Evolutionary conservation across 2,329 filamentous ascomycete genomes (phyloP), one percentile per base, ranked within the genome.

Genomic region (Colletotrichum endophyticum): DNA sequence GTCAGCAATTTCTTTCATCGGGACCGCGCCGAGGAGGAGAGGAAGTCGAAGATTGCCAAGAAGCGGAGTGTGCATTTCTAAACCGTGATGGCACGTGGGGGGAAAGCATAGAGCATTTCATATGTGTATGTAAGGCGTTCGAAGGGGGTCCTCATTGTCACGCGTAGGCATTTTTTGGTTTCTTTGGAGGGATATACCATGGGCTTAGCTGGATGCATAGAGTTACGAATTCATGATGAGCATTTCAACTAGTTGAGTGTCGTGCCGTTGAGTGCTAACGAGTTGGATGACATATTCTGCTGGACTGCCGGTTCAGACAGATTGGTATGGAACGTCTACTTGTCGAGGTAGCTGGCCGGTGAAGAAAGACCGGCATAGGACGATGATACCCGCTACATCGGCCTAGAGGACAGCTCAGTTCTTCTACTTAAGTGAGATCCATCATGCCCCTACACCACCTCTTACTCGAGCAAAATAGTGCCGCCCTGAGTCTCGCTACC

Each of bases 1-100:
- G 87, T 84, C 78, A 89, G 84, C 78, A 87, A 84, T 66, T 89
- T 89, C 82, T 86, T 87, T 80, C 80, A 83, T 82, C 73, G 78
- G 80, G 56, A 80, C 80, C 78, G 85, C 78, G 74, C 85, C 76
- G 81, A 87, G 78, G 83, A 84, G 22, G 86, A 84, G 73, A 81
- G 83, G 67, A 86, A 86, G 80, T 12, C 25, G 1, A 85, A 87
- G 82, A 78, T 85, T 66, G 84, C 85, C 73, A 89, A 89, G 84
- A 89, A 89, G 84, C 84, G 86, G 72, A 89, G 88, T 71, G 83
- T 85, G 73, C 85, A 88, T 78, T 88, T 89, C 75, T 88, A 61
- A 53, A 28, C 56, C 69, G 16, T 27, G 28, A 1, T n/a, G 66
- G 36, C 36, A 39, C 16, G 36, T 49, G 4, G 12, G 8, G 9